Evolutionary conservation across 2,329 filamentous ascomycete species (phyloP).

Genomic region (Aspergillus novoparasiticus): DNA sequence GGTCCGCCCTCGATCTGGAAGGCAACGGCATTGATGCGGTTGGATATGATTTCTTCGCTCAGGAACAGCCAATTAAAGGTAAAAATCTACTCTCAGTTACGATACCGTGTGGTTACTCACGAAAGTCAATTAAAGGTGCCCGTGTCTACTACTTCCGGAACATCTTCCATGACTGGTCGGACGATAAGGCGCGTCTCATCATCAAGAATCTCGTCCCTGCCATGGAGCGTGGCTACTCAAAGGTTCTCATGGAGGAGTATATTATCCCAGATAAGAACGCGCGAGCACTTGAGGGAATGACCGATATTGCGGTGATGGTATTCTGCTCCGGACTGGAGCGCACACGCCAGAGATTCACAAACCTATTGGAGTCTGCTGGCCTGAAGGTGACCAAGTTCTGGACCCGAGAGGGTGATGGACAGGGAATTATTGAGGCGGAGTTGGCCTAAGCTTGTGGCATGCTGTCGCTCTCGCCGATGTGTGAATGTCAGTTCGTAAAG

Average conservation of each 20-base stretch:
- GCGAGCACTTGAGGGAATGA: constrained; percentile 19
- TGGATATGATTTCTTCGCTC: constrained; percentile 20
- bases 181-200: constrained; percentile 26
- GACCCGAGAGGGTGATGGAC: constrained; percentile 19
- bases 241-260: constrained; percentile 29
- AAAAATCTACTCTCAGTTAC: neutral
- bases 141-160: constrained; percentile 35
- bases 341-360: constrained; percentile 23
- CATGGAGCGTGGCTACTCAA: constrained; percentile 28
- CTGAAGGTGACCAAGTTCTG: constrained; percentile 22
- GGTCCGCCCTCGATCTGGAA: constrained; percentile 11
- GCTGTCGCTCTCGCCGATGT: neutral
- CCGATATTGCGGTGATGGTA: constrained; percentile 30
- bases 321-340: constrained; percentile 28
- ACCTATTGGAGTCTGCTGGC: constrained; percentile 21
- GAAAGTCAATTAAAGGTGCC: constrained; percentile 20
- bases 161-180: constrained; percentile 37
- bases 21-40: constrained; percentile 14
- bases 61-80: constrained; percentile 19
- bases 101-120: neutral
- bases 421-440: constrained; percentile 24
- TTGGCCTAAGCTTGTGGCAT: constrained; percentile 1
- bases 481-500: neutral
- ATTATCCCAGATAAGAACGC: constrained; percentile 29
- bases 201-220: constrained; percentile 24